Percentiles rank a stretch among this genome's conserved stretches.
These are phyloP conservation scores for Blastobotrys illinoisensis DNA, from an alignment of 1,139 yeast species.

Conservation along the genomic window DNA sequence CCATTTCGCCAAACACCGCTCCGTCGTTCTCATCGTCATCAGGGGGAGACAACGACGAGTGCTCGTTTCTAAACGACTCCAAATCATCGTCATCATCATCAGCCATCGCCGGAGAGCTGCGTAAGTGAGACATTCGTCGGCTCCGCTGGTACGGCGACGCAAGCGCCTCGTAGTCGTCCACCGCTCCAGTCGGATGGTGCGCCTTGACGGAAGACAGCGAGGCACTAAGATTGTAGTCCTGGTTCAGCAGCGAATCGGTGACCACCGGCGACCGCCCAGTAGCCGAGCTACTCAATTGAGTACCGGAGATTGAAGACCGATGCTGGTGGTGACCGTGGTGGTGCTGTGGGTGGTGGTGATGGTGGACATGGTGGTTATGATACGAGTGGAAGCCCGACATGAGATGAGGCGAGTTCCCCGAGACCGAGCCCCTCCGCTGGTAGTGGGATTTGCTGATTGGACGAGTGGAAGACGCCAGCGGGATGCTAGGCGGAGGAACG, in stretches of 20 bases:
- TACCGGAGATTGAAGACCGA: constrained; percentile 2
- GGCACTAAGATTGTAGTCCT: constrained; percentile 7
- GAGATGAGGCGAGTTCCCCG: neutral
- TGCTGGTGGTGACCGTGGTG: constrained; percentile 1
- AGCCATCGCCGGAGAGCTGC: constrained; percentile 15
- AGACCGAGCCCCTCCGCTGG: neutral
- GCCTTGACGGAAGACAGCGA: constrained; percentile 1
- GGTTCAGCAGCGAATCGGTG: constrained; percentile 11
- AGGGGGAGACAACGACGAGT: constrained; percentile 9
- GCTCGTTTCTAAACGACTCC: constrained; percentile 11
- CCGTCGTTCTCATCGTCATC: constrained; percentile 10
- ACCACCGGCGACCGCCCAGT: constrained; percentile 6
- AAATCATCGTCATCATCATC: constrained; percentile 17
- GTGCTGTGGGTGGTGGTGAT: constrained; percentile 7
- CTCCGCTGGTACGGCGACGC: constrained; percentile 21
- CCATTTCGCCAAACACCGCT: constrained; percentile 28
- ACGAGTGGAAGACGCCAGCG: neutral
- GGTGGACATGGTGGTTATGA: constrained; percentile 1
- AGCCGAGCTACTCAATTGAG: constrained; percentile 2
- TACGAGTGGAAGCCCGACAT: neutral
- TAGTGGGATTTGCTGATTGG: neutral
- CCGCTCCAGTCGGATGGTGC: constrained; percentile 6
- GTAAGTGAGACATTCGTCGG: constrained; percentile 22
- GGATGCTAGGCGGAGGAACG: neutral
- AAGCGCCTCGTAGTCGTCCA: constrained; percentile 21